Evolutionary conservation across 805 yeast genomes (phyloP).

Genomic region (Lipomyces yamanashiensis): DNA sequence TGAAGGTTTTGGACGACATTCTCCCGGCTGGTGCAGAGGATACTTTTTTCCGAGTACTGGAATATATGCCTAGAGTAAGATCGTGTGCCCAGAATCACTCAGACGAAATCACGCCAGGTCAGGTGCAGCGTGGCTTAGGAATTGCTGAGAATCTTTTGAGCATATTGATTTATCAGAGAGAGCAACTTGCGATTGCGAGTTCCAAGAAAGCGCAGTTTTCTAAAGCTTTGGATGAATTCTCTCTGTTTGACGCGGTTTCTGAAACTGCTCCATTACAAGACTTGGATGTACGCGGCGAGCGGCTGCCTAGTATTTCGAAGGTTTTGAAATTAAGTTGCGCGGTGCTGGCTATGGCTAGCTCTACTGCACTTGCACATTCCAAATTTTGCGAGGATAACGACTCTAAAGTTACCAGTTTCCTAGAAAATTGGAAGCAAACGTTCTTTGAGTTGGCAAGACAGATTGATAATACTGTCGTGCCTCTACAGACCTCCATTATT

Average conservation of each 20-base stretch:
- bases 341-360: not conserved
- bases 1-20: constrained; percentile 52
- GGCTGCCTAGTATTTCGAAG: not conserved
- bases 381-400: constrained; percentile 9
- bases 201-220: not conserved
- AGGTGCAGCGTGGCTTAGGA: constrained; percentile 76
- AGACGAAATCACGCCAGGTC: constrained; percentile 76
- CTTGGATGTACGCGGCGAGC: constrained; percentile 9
- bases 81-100: constrained; percentile 62
- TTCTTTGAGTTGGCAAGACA: not conserved
- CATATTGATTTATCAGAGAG: constrained; percentile 51
- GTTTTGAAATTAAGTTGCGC: constrained; percentile 8
- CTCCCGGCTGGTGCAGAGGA: constrained; percentile 51
- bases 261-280: not conserved
- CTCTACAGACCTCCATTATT: not conserved
- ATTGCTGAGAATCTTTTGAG: constrained; percentile 72
- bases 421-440: not conserved
- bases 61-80: constrained; percentile 78
- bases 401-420: not conserved
- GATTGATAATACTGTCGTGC: not conserved
- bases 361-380: constrained; percentile 5
- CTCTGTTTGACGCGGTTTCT: constrained; percentile 1
- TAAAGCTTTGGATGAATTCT: not conserved
- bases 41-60: constrained; percentile 72
- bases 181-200: not conserved